Evolutionary conservation across 306 rosid genomes (phyloP), one percentile per base, ranked within the genome.

Genomic region (Myrica gale): DNA sequence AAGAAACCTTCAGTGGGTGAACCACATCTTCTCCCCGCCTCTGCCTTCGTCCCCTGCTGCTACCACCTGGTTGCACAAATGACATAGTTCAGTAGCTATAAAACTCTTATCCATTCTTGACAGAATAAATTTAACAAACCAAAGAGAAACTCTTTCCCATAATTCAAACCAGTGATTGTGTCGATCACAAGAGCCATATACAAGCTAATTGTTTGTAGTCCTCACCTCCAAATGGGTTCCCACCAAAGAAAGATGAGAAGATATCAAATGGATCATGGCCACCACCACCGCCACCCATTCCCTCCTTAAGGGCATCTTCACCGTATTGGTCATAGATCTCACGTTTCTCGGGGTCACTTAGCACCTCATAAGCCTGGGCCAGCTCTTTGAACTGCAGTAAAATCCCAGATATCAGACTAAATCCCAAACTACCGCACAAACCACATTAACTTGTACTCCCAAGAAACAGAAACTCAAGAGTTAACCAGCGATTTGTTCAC

Each of bases 301-400:
- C 98, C 74, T 93, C 96, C 85, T 91, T 93, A 6, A 93, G 97
- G 0, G 93, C 98, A 56, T 93, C 98, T 84, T 93, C 98, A n/a
- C 97, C 97, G 48, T 91, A 93, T 46, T 91, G 87, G 67, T 93
- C 98, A 43, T 93, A 93, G 32, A 91, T 83, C 58, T 89, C 97
- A 71, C 98, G 97, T 74, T 93, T 93, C 74, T 93, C 97, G 1
- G 97, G 92, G 39, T 93, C 96, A 70, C 93, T 91, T 73, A 93
- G 81, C 57, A 91, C 93, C 71, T 89, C 97, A 81, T 91, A 93
- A 4, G 98, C 97, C 77, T 93, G 97, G 23, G 92, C 93, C 74
- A 93, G 79, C 85, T 93, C 98, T 63, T 93, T 93, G 54, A 93
- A 93, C 97, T 93, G 78, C 69, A 76, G 7, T 3, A 50, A 63